These are phyloP conservation scores for Carallia pectinifolia DNA, from an alignment of 345 rosid genomes.

Conservation along the genomic window DNA sequence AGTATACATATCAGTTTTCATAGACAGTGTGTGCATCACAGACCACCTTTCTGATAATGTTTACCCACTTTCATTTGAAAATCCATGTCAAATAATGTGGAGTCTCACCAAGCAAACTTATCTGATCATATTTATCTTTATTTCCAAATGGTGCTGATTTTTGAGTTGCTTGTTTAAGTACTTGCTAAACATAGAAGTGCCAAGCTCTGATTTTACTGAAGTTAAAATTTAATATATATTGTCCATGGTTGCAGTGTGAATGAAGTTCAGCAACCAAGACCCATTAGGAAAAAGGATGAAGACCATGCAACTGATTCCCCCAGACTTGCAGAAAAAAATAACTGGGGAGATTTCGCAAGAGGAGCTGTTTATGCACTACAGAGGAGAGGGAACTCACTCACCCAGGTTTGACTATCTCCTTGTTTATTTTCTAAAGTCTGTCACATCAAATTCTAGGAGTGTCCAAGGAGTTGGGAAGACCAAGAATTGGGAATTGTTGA, in stretches of 20 bases:
- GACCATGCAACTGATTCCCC: conserved; percentile 31
- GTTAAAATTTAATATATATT: not conserved
- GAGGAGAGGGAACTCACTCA: conserved; percentile 51
- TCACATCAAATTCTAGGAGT: not conserved
- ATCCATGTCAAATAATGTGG: too few species aligned
- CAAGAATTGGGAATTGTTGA: not conserved
- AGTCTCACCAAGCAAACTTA: too few species aligned
- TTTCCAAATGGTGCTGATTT: too few species aligned
- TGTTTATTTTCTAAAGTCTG: not conserved
- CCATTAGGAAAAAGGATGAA: conserved; percentile 29
- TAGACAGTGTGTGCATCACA: too few species aligned
- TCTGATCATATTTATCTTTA: too few species aligned
- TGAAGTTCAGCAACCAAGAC: conserved; percentile 56
- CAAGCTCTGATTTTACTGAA: not conserved
- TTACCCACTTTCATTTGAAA: too few species aligned
- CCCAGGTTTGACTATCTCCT: conserved; percentile 47
- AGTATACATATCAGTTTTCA: too few species aligned
- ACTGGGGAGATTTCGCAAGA: conserved; percentile 89
- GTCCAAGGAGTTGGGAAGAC: not conserved
- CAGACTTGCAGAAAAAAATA: conserved; percentile 37
- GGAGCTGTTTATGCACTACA: conserved; percentile 83
- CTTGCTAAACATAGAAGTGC: too few species aligned
- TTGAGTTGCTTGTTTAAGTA: too few species aligned
- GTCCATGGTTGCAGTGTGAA: conserved; percentile 46
- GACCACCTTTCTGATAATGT: too few species aligned